A percentile compares a stretch with the other conserved stretches of the same genome.
Conservation (phyloP, 1,284 basidiomycete species). For the Ceratobasidium sp. region DNA sequence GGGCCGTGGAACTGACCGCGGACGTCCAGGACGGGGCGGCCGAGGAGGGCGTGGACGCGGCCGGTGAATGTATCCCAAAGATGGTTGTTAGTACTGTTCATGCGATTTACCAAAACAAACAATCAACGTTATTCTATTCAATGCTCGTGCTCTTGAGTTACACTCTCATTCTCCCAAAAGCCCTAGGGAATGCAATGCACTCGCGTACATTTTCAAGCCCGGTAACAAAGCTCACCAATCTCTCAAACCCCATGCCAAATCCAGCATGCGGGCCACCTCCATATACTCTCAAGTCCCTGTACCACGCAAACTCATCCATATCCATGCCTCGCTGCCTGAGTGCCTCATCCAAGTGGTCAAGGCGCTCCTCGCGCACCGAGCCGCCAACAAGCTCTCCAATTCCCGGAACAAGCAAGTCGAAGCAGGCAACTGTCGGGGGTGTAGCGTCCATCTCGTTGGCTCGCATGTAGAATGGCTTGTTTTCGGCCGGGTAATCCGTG, state of each 20-base stretch:
- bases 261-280: constrained; percentile 91
- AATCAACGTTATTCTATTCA: constrained; percentile 1
- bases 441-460: constrained; percentile 53
- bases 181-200: constrained; percentile 87
- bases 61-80: constrained; percentile 44
- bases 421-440: constrained; percentile 82
- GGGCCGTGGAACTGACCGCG: constrained; percentile 61
- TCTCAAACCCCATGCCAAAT: constrained; percentile 92
- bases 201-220: constrained; percentile 87
- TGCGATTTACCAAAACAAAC: neutral
- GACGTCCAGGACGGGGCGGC: constrained; percentile 48
- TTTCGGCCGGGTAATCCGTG: constrained; percentile 79
- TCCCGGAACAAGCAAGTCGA: constrained; percentile 89
- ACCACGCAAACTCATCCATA: constrained; percentile 77
- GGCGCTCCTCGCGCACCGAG: constrained; percentile 85
- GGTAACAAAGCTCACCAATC: constrained; percentile 82
- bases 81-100: neutral
- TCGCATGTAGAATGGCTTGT: constrained; percentile 99
- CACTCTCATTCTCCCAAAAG: constrained; percentile 78
- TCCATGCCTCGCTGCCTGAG: constrained; percentile 61
- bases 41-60: constrained; percentile 57
- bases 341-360: constrained; percentile 59
- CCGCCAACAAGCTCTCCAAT: constrained; percentile 94
- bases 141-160: constrained; percentile 46
- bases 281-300: constrained; percentile 73